Evolutionary conservation across 768 basidiomycete species (phyloP).

Genomic region (Gautieria morchelliformis): DNA sequence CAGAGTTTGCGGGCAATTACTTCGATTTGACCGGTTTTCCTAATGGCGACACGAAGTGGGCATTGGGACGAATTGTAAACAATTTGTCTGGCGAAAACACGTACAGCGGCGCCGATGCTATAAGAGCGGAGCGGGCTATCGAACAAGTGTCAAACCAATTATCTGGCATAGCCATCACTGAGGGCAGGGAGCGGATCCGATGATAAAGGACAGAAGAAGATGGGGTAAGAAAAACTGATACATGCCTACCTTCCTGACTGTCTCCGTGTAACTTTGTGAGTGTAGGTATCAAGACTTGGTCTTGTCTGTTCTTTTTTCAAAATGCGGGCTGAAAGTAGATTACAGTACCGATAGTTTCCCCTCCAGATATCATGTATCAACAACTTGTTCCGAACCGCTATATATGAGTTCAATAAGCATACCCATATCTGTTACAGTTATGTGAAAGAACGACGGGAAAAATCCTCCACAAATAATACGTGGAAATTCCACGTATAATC

Average conservation of each 20-base stretch:
- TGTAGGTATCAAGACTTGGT: neutral
- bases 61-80: slow-evolving; percentile 42
- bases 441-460: no score
- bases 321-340: neutral
- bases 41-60: slow-evolving; percentile 62
- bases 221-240: slow-evolving; percentile 10
- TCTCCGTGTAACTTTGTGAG: neutral
- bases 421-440: no score
- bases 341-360: neutral
- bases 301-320: neutral
- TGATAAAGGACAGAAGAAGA: slow-evolving; percentile 11
- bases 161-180: no score
- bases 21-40: slow-evolving; percentile 60
- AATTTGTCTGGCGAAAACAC: slow-evolving; percentile 49
- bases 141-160: no score
- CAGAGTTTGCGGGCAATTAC: slow-evolving; percentile 55
- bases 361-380: slow-evolving; percentile 1
- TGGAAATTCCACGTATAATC: no score
- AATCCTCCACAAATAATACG: no score
- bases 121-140: no score
- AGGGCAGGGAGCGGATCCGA: slow-evolving; percentile 18
- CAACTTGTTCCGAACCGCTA: slow-evolving; percentile 3
- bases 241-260: neutral
- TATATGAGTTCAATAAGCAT: neutral
- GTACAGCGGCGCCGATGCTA: no score